A percentile compares a stretch with the other conserved stretches of the same genome.
Evolutionary conservation across 2,329 filamentous ascomycete genomes (phyloP).

Genomic region (Botryotinia convoluta): DNA sequence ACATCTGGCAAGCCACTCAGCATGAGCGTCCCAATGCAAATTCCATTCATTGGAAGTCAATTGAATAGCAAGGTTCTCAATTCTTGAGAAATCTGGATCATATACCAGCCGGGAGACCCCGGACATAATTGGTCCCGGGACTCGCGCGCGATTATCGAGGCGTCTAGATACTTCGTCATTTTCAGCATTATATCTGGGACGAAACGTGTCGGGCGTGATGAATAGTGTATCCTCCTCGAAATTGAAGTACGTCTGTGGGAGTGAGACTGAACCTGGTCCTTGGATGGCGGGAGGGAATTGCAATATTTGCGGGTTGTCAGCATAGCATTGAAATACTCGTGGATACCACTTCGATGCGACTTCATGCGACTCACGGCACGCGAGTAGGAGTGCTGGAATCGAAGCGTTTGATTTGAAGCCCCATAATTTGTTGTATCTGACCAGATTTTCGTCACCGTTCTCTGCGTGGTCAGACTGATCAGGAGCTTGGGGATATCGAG

Average conservation of each 20-base stretch:
- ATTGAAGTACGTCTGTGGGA: conserved; percentile 19
- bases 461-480: neutral
- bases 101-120: neutral
- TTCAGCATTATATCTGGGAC: neutral
- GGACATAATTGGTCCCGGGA: neutral
- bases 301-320: neutral
- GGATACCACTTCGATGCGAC: conserved; percentile 12
- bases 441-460: neutral
- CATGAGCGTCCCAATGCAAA: neutral
- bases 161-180: neutral
- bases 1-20: neutral
- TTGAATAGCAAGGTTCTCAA: neutral
- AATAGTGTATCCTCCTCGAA: conserved; percentile 12
- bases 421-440: neutral
- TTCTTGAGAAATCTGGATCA: neutral
- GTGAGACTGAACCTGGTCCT: neutral
- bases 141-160: no score
- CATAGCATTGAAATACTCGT: neutral
- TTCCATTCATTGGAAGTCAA: neutral
- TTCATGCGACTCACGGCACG: conserved; percentile 6
- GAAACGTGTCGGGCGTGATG: neutral
- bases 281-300: neutral
- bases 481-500: neutral
- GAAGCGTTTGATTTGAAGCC: neutral
- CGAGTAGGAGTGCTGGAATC: conserved; percentile 13